Base-by-base conservation (phyloP, 345 rosid species). In the Arabis hirsuta region DNA sequence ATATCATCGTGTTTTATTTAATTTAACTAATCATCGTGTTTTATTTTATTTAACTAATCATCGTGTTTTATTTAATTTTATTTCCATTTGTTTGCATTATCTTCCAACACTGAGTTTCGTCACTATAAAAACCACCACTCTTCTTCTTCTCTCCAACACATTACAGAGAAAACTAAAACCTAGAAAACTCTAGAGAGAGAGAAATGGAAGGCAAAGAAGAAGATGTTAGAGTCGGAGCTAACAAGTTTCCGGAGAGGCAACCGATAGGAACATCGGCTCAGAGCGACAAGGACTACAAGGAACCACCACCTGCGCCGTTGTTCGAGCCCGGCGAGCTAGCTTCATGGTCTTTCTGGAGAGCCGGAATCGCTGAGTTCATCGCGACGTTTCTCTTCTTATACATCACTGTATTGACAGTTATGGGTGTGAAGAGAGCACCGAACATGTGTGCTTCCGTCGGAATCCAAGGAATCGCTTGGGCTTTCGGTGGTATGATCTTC, bases 401-500 rank as follows among this genome's bases (percentile, higher is more conserved):
- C 81, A 78, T 81, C 68, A 81, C 84, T 27, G 67, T 81, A 7
- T 71, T 81, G 81, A 81, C 82, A 0, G 84, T 78, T 36, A 81
- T 81, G 84, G 84, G 84, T 10, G 80, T 81, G 10, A 81, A 65
- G 12, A 78, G 78, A 31, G 32, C 81, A 22, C 67, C 76, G 1
- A 71, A 26, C 61, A 78, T 69, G 80, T 81, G 82, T 67, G 80
- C 84, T 58, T 74, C 82, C n/a, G 84, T 81, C 4, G 82, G 84
- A 22, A 78, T 81, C 71, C 84, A 81, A 72, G 84, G 84, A 0
- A 74, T 81, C 65, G 84, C 84, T 62, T 81, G 84, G 84, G 80
- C 84, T 41, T 82, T 82, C 55, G 84, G 84, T 71, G 84, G 84
- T 72, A 81, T 81, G 84, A 81, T 81, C 79, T 81, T 81, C 32